Base-by-base conservation (phyloP, 2,329 filamentous ascomycete species). In the Curvularia verruculosa region DNA sequence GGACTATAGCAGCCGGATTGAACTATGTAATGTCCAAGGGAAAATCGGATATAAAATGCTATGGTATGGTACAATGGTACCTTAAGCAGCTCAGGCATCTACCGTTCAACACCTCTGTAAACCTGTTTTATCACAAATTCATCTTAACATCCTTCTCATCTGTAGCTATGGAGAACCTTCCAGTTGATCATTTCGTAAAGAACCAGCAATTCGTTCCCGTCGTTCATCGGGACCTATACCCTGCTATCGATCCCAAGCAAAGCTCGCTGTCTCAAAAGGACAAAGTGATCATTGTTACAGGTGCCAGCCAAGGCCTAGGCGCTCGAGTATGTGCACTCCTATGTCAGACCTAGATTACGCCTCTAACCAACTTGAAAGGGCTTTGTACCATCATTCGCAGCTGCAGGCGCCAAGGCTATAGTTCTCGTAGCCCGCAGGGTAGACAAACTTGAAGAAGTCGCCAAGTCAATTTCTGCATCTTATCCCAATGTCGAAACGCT, bases 201-300 rank as follows among this genome's bases (percentile, higher is more conserved):
- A 18, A 40, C 15, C 56, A 60, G 50, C 60, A 65, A 34, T 66
- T 65, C 39, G 62, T 63, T 12, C 46, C 53, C 24, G 55, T 36
- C 4, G 60, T 61, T 5, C 75, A 80, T 52, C 73, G 66, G 4
- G 71, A 77, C 46, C 57, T 69, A 4, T 81, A 82, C 54, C 71
- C 77, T 19, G 68, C 77, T 15, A 76, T 80, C 43, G 72, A 79
- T 37, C 78, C 77, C 6, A 65, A 67, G 5, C 59, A 60, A 21
- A 65, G 73, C 4, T 61, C 64, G 0, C 64, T 73, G 19, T 75
- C 68, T 8, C 73, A 75, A 47, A 67, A 65, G 3, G 78, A 76
- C 13, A 78, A 75, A 53, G 73, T 77, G 0, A 58, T 74, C 6
- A 66, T 79, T 31, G 74, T 81, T 56, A 80, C 78, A n/a, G 78